phyloP scores from a whole-genome alignment of 129 eudicot genomes.

The Flaveria robusta region DNA sequence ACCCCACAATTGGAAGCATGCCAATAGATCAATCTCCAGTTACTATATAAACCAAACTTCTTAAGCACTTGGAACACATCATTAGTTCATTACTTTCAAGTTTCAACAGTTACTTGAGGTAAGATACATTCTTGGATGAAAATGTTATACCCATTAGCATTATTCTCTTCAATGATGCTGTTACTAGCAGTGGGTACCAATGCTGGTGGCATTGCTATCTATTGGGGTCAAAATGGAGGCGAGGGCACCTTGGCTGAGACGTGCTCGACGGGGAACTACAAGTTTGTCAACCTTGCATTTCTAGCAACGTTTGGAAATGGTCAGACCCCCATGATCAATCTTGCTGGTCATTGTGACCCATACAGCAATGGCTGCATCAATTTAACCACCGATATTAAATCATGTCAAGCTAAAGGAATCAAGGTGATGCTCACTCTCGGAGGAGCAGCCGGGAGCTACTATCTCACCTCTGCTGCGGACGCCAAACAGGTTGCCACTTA shows the following conservation, averaged over 20 bases:
- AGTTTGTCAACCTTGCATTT: constrained; percentile 42
- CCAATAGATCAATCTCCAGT: not conserved
- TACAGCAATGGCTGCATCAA: constrained; percentile 34
- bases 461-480: constrained; percentile 34
- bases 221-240: constrained; percentile 51
- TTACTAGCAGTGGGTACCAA: constrained; percentile 29
- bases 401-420: constrained; percentile 37
- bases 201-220: constrained; percentile 47
- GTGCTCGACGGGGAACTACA: constrained; percentile 40
- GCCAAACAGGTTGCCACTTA: constrained; percentile 41
- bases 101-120: not conserved
- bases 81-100: not conserved
- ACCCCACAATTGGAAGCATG: not conserved
- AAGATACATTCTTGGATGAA: constrained; percentile 1
- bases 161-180: constrained; percentile 19
- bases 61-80: constrained; percentile 11
- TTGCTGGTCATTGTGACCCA: constrained; percentile 48
- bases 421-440: constrained; percentile 41
- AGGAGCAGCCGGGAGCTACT: constrained; percentile 40
- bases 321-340: constrained; percentile 35
- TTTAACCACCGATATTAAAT: constrained; percentile 28
- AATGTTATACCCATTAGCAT: constrained; percentile 24
- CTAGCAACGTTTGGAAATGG: constrained; percentile 40
- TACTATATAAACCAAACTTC: constrained; percentile 20
- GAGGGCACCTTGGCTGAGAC: constrained; percentile 46